Percentiles rank a stretch among this genome's conserved stretches.
Conservation (phyloP, 495 filamentous ascomycete genomes). For the Aspergillus sclerotioniger region DNA sequence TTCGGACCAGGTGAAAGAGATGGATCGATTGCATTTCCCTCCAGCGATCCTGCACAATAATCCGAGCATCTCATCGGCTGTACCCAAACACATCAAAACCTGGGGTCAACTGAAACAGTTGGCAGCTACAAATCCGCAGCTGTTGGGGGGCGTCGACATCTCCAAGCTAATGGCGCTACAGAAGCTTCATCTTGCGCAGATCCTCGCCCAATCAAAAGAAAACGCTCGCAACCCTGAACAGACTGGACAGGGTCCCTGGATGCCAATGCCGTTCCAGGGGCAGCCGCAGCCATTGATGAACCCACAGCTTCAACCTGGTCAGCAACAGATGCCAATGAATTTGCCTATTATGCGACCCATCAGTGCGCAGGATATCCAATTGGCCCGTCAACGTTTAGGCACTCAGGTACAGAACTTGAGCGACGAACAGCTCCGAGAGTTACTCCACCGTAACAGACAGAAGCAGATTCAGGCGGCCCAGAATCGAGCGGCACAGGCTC, state of each 20-base stretch:
- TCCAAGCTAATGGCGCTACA: conserved; percentile 52
- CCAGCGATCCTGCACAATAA: conserved; percentile 36
- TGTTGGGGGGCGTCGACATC: conserved; percentile 37
- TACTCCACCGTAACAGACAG: conserved; percentile 39
- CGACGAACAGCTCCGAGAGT: conserved; percentile 55
- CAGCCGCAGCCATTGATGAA: conserved; percentile 36
- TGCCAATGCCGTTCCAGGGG: conserved; percentile 26
- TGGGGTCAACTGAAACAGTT: conserved; percentile 74
- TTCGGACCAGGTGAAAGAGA: conserved; percentile 42
- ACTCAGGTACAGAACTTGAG: conserved; percentile 36
- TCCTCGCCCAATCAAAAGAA: conserved; percentile 30
- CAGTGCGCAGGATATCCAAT: conserved; percentile 45
- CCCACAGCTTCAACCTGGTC: conserved; percentile 29
- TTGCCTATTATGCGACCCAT: conserved; percentile 38
- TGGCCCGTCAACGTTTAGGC: conserved; percentile 40
- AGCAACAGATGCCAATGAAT: conserved; percentile 25
- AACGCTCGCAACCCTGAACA: conserved; percentile 20
- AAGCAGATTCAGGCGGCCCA: conserved; percentile 36
- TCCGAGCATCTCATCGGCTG: conserved; percentile 32
- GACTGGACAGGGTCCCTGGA: conserved; percentile 27
- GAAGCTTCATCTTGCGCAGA: conserved; percentile 51
- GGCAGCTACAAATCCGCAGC: conserved; percentile 49
- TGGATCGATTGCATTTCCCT: conserved; percentile 46
- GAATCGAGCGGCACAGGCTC: conserved; percentile 16
- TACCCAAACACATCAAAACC: conserved; percentile 62